Evolutionary conservation across 2,329 filamentous ascomycete genomes (phyloP).

Genomic region (Bipolaris sorokiniana): DNA sequence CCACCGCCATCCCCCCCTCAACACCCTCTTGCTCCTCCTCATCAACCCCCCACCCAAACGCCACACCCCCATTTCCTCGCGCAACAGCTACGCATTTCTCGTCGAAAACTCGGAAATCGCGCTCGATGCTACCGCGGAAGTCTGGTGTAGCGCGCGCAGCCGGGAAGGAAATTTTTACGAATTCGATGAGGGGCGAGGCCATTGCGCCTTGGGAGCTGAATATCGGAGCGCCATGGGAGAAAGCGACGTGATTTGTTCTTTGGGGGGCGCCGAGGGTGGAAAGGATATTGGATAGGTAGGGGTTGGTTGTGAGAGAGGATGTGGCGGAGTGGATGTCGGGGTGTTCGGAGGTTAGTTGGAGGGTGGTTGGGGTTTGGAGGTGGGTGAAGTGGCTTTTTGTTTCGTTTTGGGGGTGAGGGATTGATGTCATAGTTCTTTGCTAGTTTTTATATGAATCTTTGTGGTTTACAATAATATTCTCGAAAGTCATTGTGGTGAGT

Average conservation of each 20-base stretch:
- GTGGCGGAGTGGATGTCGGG: slow-evolving; percentile 4
- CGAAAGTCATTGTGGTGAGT: neutral
- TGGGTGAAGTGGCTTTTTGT: slow-evolving; percentile 4
- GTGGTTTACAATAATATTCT: no score
- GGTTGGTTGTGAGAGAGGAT: neutral
- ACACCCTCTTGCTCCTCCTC: slow-evolving; percentile 10
- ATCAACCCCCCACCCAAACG: slow-evolving; percentile 11
- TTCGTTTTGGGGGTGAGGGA: neutral
- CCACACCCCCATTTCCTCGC: neutral
- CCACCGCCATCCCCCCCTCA: neutral
- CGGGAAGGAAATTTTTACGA: slow-evolving; percentile 6
- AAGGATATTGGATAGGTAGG: slow-evolving; percentile 2
- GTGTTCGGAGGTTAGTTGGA: slow-evolving; percentile 11
- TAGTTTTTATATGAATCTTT: neutral
- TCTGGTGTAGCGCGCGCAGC: neutral
- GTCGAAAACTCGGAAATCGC: neutral
- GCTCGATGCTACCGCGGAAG: neutral
- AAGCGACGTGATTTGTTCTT: slow-evolving; percentile 2
- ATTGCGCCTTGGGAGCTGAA: slow-evolving; percentile 3
- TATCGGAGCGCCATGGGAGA: neutral
- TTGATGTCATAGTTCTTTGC: neutral
- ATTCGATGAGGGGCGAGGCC: slow-evolving; percentile 7
- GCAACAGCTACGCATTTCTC: neutral
- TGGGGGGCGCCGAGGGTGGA: slow-evolving; percentile 2
- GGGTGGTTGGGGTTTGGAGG: neutral